Evolutionary conservation across 1,139 yeast species (phyloP).

Genomic region (Lodderomyces orthopsilosis): DNA sequence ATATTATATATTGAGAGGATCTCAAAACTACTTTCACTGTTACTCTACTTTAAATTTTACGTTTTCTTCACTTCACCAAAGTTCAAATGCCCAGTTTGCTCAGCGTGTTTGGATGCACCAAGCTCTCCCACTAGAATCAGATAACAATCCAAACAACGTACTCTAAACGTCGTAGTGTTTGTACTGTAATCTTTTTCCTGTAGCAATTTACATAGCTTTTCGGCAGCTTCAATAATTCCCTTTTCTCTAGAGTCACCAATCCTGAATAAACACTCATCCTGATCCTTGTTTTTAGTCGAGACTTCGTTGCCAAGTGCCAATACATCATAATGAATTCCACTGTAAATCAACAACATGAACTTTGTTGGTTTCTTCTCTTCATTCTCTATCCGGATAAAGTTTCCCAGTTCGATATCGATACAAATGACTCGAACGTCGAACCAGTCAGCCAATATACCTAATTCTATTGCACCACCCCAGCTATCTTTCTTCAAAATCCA

Average conservation of each 20-base stretch:
- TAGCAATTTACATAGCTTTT: constrained; percentile 39
- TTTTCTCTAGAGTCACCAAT: constrained; percentile 24
- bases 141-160: constrained; percentile 60
- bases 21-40: background rate
- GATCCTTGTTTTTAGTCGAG: constrained; percentile 20
- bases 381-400: constrained; percentile 51
- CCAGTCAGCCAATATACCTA: constrained; percentile 59
- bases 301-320: constrained; percentile 40
- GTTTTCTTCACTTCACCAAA: constrained; percentile 56
- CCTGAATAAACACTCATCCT: constrained; percentile 40
- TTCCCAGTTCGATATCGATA: constrained; percentile 65
- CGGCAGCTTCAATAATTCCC: constrained; percentile 9
- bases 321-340: constrained; percentile 78
- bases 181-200: constrained; percentile 61
- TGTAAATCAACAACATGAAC: constrained; percentile 58
- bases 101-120: constrained; percentile 68
- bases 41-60: background rate
- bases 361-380: constrained; percentile 23
- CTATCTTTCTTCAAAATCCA: constrained; percentile 65
- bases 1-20: too few relatives aligned
- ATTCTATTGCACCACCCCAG: constrained; percentile 89
- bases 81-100: constrained; percentile 56
- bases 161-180: constrained; percentile 59
- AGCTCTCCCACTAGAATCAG: constrained; percentile 57
- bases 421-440: constrained; percentile 57